Evolutionary conservation across 2,329 filamentous ascomycete species (phyloP), one percentile per base, ranked within the genome.

Genomic region (Ceratocystis variospora): DNA sequence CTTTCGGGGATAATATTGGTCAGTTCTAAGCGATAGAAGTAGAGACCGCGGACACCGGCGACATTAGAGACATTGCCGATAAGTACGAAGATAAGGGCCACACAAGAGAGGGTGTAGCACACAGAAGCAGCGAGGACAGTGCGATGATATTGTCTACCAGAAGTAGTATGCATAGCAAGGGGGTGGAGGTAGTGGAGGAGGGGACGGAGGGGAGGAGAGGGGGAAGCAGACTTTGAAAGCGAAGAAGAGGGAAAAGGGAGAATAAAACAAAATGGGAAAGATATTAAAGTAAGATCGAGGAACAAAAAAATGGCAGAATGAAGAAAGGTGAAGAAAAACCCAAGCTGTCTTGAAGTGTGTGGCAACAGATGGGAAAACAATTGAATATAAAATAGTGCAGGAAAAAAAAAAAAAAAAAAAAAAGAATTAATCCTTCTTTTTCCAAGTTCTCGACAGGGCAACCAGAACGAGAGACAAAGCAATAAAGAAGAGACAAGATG

Each of bases 21-120:
- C 62, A 96, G 81, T 75, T 96, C 83, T 71, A 96, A 83, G 71
- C 87, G 87, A 75, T 95, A 87, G 76, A 96, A 94, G 77, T 88
- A 96, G 71, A 89, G 89, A 67, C 84, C 77, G 68, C 81, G 82
- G 44, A 92, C 79, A 5, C 88, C 81, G 17, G 79, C 72, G 67
- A 80, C 81, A 71, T 84, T 79, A 71, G 79, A 80, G 64, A 86
- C 87, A 75, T 89, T 91, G 70, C 89, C 91, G 70, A 95, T 83
- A 71, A 90, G 81, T 71, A 84, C 88, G 70, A 96, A 82, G 68
- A 96, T 83, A 48, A 95, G 79, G 74, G 96, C 95, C 69, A 93
- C 79, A 69, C 89, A 81, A 48, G 88, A 82, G 68, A 94, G 73
- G 68, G 92, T 78, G 74, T 94, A 93, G 72, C 87, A 82, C 69